These are phyloP conservation scores for Alternaria rosae DNA, from an alignment of 2,329 filamentous ascomycete species.

Conservation along the genomic window DNA sequence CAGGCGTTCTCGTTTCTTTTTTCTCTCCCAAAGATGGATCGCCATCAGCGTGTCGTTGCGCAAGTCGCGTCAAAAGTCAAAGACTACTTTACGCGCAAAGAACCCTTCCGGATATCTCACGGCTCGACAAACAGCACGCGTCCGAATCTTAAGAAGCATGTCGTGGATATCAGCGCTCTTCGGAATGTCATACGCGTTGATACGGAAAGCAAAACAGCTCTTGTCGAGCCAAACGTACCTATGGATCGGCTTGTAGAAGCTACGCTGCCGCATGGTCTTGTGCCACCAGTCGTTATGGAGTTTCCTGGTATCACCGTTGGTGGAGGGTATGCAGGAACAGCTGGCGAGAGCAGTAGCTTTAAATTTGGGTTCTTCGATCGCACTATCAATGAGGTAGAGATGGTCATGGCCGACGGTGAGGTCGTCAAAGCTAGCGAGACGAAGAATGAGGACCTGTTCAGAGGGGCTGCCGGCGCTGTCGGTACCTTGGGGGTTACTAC, in stretches of 20 bases:
- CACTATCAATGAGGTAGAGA: conserved; percentile 68
- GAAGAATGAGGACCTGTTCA: conserved; percentile 67
- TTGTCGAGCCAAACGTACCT: conserved; percentile 75
- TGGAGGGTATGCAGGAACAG: conserved; percentile 71
- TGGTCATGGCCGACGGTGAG: conserved; percentile 69
- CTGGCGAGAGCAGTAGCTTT: conserved; percentile 74
- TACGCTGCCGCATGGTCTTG: conserved; percentile 62
- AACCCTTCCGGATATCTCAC: conserved; percentile 77
- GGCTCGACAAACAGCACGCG: conserved; percentile 81
- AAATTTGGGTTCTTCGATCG: conserved; percentile 71
- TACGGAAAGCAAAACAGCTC: conserved; percentile 59
- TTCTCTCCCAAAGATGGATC: conserved; percentile 39
- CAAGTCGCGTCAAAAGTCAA: conserved; percentile 57
- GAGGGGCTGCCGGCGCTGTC: conserved; percentile 69
- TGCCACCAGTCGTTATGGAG: conserved; percentile 74
- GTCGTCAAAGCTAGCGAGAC: conserved; percentile 63
- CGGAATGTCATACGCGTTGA: conserved; percentile 70
- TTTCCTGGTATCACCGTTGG: conserved; percentile 76
- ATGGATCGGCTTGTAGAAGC: conserved; percentile 70
- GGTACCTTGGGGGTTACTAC: conserved; percentile 74
- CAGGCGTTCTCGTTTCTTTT: conserved; percentile 9
- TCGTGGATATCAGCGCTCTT: conserved; percentile 72
- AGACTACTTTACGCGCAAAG: conserved; percentile 59
- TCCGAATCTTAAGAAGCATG: conserved; percentile 51
- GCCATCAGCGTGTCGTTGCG: conserved; percentile 55